These are phyloP conservation scores for Graphilbum fragrans DNA, from an alignment of 2,329 filamentous ascomycete species.

Conservation along the genomic window DNA sequence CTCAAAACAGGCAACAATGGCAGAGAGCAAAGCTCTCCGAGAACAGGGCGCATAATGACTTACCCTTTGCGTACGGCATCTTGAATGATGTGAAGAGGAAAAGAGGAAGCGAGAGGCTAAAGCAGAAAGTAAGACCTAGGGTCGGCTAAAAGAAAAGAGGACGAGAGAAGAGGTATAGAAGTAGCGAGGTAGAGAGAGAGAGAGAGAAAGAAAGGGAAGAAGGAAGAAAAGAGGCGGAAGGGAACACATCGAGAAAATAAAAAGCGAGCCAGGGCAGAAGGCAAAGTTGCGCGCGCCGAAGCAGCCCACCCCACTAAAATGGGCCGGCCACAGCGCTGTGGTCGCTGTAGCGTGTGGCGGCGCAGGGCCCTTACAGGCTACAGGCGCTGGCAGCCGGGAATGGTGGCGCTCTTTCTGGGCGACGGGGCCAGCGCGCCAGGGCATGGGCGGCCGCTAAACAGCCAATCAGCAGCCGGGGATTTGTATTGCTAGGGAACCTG, in stretches of 20 bases:
- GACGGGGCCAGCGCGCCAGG: constrained; percentile 1
- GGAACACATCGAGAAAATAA: constrained; percentile 1
- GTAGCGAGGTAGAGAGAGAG: background rate
- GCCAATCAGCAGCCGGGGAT: constrained; percentile 9
- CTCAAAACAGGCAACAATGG: background rate
- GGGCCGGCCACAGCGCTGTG: too few species aligned
- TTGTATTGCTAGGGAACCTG: constrained; percentile 5
- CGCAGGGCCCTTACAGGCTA: too few species aligned
- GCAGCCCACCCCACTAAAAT: background rate
- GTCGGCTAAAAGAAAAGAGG: background rate
- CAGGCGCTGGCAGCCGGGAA: too few species aligned
- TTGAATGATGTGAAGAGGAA: constrained; percentile 15
- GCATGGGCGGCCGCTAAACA: background rate
- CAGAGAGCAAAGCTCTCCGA: background rate
- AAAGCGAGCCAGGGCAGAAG: constrained; percentile 1
- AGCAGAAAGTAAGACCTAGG: constrained; percentile 7
- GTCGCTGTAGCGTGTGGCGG: too few species aligned
- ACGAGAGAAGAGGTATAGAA: background rate
- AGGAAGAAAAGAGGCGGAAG: background rate
- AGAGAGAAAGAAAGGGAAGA: background rate
- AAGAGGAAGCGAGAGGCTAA: background rate
- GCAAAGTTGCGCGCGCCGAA: background rate
- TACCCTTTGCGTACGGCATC: constrained; percentile 33
- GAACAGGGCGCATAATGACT: too few species aligned
- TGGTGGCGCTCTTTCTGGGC: too few species aligned